Evolutionary conservation across 176 grass and related monocot genomes (phyloP).

Genomic region (Triticum turgidum): DNA sequence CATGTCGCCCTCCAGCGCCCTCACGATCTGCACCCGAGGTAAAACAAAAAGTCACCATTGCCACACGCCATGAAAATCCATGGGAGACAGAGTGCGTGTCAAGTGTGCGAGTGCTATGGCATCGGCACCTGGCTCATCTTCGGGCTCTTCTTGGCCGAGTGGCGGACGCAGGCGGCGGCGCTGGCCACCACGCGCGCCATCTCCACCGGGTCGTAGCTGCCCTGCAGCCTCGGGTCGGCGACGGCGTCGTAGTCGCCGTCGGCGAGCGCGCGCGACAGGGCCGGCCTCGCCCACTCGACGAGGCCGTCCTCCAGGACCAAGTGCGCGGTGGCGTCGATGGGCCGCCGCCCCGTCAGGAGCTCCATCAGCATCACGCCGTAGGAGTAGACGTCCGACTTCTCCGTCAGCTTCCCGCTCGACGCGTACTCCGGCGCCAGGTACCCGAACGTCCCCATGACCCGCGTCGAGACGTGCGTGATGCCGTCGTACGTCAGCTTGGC

Average conservation of each 20-base stretch:
- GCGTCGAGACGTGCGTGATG: conserved; percentile 65
- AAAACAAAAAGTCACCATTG: background rate
- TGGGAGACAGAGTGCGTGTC: background rate
- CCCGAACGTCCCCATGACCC: conserved; percentile 86
- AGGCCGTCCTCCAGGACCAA: conserved; percentile 57
- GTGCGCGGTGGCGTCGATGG: conserved; percentile 31
- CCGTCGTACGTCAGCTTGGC: conserved; percentile 61
- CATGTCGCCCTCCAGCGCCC: conserved; percentile 64
- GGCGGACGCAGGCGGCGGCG: conserved; percentile 59
- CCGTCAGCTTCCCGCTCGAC: conserved; percentile 72
- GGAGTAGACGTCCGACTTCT: conserved; percentile 75
- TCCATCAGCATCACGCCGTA: conserved; percentile 75
- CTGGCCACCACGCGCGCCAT: conserved; percentile 59
- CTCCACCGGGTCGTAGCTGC: conserved; percentile 55
- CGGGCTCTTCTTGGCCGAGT: conserved; percentile 54
- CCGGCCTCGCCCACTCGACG: conserved; percentile 66
- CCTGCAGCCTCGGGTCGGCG: conserved; percentile 50
- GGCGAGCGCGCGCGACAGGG: conserved; percentile 50
- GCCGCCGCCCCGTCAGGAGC: conserved; percentile 63
- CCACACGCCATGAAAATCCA: background rate
- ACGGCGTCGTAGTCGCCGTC: conserved; percentile 61
- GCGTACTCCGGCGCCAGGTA: conserved; percentile 78
- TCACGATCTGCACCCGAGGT: conserved; percentile 48
- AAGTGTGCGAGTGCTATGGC: background rate
- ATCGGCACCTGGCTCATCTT: conserved; percentile 69